Evolutionary conservation across 2,329 filamentous ascomycete genomes (phyloP), one percentile per base, ranked within the genome.

Genomic region (Cadophora sp.): DNA sequence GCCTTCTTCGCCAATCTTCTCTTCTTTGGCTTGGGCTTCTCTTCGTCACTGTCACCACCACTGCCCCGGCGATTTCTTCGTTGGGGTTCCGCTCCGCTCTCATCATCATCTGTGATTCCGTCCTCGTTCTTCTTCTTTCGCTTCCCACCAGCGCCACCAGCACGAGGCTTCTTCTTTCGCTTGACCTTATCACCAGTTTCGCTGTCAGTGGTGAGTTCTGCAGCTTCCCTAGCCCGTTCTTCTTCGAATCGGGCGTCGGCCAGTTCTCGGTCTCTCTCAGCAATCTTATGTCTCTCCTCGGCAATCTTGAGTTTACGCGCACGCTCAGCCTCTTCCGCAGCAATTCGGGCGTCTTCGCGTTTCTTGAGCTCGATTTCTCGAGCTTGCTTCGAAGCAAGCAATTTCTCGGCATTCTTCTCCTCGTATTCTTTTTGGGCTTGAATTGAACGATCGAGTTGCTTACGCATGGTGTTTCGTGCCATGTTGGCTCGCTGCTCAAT

Each of bases 401-500:
- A 87, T 79, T 96, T 96, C 74, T 91, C 89, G 43, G 94, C 93
- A 77, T 98, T 97, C 82, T 92, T 93, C 74, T 94, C 91, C 78
- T 99, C 96, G 79, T 97, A 98, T 70, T 96, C 92, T 70, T 88
- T 90, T 78, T 99, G 96, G 72, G 88, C 91, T 71, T 93, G 89
- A 58, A 95, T 87, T 4, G 92, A 91, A 74, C 94, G 89, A 75
- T 96, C 93, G 14, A 99, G 87, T 78, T 99, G 95, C 74, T 93
- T 94, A 71, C 92, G 91, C 81, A 97, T 93, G 0, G 96, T 99
- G 78, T 97, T 97, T 68, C 91, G 90, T 71, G 93, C 94, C 96
- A 99, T 99, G 83, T 93, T 97, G 51, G 96, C 95, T 76, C 96
- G 93, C 80, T 96, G 93, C 78, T 98, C 95, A 43, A 99, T 88